Conservation (phyloP, 2,329 filamentous ascomycete species). For the Xylariomycetidae sp. region DNA sequence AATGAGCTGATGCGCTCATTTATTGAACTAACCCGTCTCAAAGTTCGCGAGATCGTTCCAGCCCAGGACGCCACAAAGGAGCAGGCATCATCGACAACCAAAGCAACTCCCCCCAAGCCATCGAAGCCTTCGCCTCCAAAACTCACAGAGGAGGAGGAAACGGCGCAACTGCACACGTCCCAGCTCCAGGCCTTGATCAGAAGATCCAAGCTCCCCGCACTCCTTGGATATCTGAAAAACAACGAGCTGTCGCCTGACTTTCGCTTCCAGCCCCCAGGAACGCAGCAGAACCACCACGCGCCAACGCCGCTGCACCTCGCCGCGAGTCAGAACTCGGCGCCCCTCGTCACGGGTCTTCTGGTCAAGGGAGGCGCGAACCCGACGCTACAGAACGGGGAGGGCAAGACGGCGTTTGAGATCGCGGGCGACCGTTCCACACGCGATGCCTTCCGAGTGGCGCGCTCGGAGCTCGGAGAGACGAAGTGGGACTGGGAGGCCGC, state of each 20-base stretch:
- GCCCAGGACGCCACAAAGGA: conserved; percentile 46
- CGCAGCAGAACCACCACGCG: conserved; percentile 69
- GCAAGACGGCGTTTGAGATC: conserved; percentile 82
- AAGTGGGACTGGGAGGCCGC: conserved; percentile 76
- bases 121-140: conserved; percentile 55
- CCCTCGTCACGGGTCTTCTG: conserved; percentile 73
- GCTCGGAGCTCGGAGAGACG: conserved; percentile 72
- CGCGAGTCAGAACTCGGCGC: conserved; percentile 72
- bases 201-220: conserved; percentile 81
- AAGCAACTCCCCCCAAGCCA: conserved; percentile 39
- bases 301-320: conserved; percentile 83
- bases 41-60: conserved; percentile 74
- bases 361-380: conserved; percentile 73
- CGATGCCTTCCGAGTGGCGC: conserved; percentile 86
- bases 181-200: conserved; percentile 86
- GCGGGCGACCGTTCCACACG: conserved; percentile 80
- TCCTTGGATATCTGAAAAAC: conserved; percentile 77
- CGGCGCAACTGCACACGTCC: conserved; percentile 74
- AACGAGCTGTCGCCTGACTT: conserved; percentile 72
- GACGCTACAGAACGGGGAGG: conserved; percentile 63
- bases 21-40: conserved; percentile 86
- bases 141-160: conserved; percentile 77
- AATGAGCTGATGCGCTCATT: conserved; percentile 93
- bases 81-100: conserved; percentile 31
- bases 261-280: conserved; percentile 64